Percentiles rank a stretch among this genome's conserved stretches.
phyloP scores from a whole-genome alignment of 257 asterid species.

The Fraxinus anomala region DNA sequence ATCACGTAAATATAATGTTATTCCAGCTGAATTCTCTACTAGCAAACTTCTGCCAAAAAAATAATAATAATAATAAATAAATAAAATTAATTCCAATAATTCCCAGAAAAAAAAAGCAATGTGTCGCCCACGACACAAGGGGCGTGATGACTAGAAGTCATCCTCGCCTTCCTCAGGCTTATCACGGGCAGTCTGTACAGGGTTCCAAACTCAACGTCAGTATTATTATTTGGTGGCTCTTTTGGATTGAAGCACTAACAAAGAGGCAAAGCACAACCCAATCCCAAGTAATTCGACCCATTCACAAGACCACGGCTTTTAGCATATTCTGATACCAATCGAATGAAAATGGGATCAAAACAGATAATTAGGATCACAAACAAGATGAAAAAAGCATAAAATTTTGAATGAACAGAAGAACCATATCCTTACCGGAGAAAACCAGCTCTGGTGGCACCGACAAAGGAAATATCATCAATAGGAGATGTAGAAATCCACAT shows the following conservation, averaged over 20 bases:
- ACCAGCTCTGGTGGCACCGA: slow-evolving; percentile 58
- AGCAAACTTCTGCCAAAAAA: neutral
- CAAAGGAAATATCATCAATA: slow-evolving; percentile 67
- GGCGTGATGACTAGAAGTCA: no score
- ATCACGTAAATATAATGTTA: neutral
- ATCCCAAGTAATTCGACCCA: neutral
- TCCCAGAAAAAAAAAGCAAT: no score
- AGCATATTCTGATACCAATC: neutral
- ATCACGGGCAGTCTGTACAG: no score
- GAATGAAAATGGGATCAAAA: slow-evolving; percentile 8
- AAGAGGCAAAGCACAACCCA: neutral
- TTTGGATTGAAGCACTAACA: neutral
- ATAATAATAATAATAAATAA: no score
- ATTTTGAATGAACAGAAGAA: neutral
- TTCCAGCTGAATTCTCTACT: neutral
- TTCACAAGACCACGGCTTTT: neutral
- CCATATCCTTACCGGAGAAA: slow-evolving; percentile 53
- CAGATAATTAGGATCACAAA: neutral
- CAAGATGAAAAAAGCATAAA: neutral
- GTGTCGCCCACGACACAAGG: no score
- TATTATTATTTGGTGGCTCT: neutral
- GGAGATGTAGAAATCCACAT: slow-evolving; percentile 78
- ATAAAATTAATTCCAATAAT: no score
- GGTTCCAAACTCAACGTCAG: no score
- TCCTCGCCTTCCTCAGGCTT: no score